phyloP scores from a whole-genome alignment of 2,329 filamentous ascomycete species.

The Phoma herbarum region DNA sequence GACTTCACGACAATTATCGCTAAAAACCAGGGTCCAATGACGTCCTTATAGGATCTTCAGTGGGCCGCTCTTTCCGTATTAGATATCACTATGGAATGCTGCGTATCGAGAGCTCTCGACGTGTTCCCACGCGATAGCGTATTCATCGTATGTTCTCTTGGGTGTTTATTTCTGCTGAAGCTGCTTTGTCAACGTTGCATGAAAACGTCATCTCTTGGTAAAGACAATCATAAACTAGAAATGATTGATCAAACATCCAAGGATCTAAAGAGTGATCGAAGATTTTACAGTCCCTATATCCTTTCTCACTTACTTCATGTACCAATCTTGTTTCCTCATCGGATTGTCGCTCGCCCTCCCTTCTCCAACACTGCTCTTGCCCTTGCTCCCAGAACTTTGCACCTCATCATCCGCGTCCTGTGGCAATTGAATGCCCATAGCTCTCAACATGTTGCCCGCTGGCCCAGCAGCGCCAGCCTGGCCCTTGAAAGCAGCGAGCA shows the following conservation, averaged over 20 bases:
- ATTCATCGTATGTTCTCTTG: not conserved
- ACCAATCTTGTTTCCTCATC: conserved; percentile 19
- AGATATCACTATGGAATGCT: not conserved
- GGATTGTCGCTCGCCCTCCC: conserved; percentile 16
- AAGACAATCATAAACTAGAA: no score
- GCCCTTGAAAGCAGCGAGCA: conserved; percentile 91
- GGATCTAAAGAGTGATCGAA: not conserved
- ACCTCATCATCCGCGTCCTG: conserved; percentile 72
- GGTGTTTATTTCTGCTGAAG: not conserved
- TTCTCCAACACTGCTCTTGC: conserved; percentile 9
- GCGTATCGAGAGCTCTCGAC: not conserved
- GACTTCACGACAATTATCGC: conserved; percentile 31
- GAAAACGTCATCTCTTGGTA: not conserved
- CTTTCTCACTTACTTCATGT: conserved; percentile 9
- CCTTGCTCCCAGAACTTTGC: not conserved
- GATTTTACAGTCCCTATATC: not conserved
- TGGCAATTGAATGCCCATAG: conserved; percentile 85
- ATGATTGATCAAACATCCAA: not conserved
- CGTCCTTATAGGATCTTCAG: conserved; percentile 5
- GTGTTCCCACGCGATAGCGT: not conserved
- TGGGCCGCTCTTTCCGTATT: not conserved
- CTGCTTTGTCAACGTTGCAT: not conserved
- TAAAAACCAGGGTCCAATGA: conserved; percentile 23
- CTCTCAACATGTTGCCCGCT: conserved; percentile 82
- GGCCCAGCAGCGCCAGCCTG: conserved; percentile 88